Percentiles rank a stretch among this genome's conserved stretches.
Conservation (phyloP, 2,329 filamentous ascomycete species). For the Penicillium sp. region DNA sequence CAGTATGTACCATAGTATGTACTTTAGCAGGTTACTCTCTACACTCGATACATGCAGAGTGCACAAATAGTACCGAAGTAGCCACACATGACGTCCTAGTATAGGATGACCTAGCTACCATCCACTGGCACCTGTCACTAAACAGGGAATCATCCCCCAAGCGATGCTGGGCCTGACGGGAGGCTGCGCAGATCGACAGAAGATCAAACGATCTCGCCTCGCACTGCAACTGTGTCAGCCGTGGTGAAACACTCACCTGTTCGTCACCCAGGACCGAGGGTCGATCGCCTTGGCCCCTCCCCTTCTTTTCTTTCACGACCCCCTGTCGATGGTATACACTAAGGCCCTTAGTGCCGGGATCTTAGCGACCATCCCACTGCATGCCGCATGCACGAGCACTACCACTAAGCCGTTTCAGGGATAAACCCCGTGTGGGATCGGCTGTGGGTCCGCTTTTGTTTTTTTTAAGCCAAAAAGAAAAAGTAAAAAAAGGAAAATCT, state of each 20-base stretch:
- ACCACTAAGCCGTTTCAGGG: slow-evolving; percentile 10
- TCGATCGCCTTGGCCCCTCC: slow-evolving; percentile 4
- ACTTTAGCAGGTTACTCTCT: too few relatives aligned
- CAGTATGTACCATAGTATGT: too few relatives aligned
- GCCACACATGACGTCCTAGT: not conserved
- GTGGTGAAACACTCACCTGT: slow-evolving; percentile 29
- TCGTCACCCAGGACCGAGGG: slow-evolving; percentile 20
- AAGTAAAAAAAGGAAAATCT: not conserved
- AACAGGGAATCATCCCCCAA: not conserved
- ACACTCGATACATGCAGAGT: too few relatives aligned
- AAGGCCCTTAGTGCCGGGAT: slow-evolving; percentile 10
- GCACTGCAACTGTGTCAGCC: slow-evolving; percentile 13
- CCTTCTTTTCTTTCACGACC: not conserved
- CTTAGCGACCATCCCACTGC: slow-evolving; percentile 15
- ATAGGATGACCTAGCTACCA: not conserved
- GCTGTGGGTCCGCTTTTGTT: slow-evolving; percentile 8
- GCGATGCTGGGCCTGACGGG: not conserved
- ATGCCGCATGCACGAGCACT: not conserved
- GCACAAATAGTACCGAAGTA: too few relatives aligned
- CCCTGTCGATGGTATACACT: slow-evolving; percentile 1
- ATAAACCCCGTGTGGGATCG: slow-evolving; percentile 28
- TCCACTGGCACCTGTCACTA: not conserved
- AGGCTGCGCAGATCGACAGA: slow-evolving; percentile 17
- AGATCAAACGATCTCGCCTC: slow-evolving; percentile 18
- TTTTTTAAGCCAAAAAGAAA: not conserved